These are phyloP conservation scores for Physcomitrium patens DNA, from an alignment of 225 moss, liverwort and hornwort genomes.

Conservation along the genomic window DNA sequence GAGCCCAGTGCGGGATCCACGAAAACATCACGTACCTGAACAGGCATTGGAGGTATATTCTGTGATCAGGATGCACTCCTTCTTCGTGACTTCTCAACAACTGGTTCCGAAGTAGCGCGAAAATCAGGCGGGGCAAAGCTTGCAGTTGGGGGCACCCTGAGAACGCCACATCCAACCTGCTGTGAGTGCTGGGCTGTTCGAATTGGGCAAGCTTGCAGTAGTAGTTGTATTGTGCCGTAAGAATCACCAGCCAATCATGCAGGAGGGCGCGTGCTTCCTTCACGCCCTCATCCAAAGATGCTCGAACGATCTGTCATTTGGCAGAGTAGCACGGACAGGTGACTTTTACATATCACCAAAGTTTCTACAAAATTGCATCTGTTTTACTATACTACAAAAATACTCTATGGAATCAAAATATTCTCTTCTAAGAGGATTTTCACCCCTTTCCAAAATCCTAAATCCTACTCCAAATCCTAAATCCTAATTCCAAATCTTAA, in stretches of 20 bases:
- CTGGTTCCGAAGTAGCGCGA: constrained; percentile 75
- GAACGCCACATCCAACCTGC: constrained; percentile 84
- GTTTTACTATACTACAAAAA: neutral
- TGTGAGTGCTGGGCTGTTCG: constrained; percentile 65
- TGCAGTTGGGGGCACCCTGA: constrained; percentile 80
- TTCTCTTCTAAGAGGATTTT: neutral
- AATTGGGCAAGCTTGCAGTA: constrained; percentile 86
- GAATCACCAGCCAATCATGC: constrained; percentile 98
- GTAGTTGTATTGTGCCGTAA: constrained; percentile 95
- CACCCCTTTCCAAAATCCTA: constrained; percentile 20
- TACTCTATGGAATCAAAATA: neutral
- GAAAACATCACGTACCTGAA: constrained; percentile 63
- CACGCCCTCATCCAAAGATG: constrained; percentile 92
- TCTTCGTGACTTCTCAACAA: constrained; percentile 86
- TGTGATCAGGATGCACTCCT: constrained; percentile 96
- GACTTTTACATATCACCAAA: constrained; percentile 12
- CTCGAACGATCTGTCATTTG: constrained; percentile 80
- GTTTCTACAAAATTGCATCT: neutral
- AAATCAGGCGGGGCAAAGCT: constrained; percentile 88
- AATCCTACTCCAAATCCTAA: constrained; percentile 68
- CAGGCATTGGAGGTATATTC: constrained; percentile 96
- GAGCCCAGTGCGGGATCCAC: neutral
- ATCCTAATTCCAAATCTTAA: too few relatives aligned
- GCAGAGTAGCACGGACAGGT: neutral
- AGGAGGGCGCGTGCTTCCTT: constrained; percentile 90